These are phyloP conservation scores for Ascochyta pisi DNA, from an alignment of 2,329 filamentous ascomycete genomes.

Conservation along the genomic window DNA sequence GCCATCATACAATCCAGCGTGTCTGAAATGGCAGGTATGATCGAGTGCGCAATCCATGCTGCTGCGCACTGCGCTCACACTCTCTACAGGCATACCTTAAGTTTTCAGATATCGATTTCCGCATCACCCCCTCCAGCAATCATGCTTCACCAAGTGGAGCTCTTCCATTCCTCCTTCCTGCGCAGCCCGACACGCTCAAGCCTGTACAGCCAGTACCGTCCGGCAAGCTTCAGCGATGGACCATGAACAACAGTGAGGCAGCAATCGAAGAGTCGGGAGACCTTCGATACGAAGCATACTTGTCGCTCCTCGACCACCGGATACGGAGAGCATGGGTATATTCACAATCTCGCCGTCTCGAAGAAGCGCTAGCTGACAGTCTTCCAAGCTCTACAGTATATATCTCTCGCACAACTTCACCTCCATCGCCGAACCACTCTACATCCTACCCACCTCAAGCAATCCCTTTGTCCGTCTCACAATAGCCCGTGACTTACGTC, in stretches of 20 bases:
- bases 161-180: slow-evolving; percentile 84
- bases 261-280: slow-evolving; percentile 57
- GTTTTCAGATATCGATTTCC: slow-evolving; percentile 74
- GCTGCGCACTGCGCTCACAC: slow-evolving; percentile 10
- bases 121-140: slow-evolving; percentile 77
- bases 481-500: slow-evolving; percentile 70
- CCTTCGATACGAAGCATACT: slow-evolving; percentile 74
- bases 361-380: slow-evolving; percentile 3
- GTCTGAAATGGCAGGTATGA: slow-evolving; percentile 93
- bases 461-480: slow-evolving; percentile 68
- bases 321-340: slow-evolving; percentile 86
- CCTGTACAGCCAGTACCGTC: slow-evolving; percentile 61
- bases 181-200: slow-evolving; percentile 35
- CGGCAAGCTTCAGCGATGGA: slow-evolving; percentile 73
- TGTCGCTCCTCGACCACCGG: slow-evolving; percentile 75
- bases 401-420: slow-evolving; percentile 78
- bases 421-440: slow-evolving; percentile 72
- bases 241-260: slow-evolving; percentile 53
- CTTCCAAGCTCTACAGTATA: slow-evolving; percentile 71
- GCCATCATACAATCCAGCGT: slow-evolving; percentile 89
- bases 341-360: neutral
- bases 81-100: slow-evolving; percentile 77
- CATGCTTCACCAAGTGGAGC: slow-evolving; percentile 89
- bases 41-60: neutral
- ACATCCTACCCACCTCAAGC: slow-evolving; percentile 68